Evolutionary conservation across 352 stramenopile genomes (phyloP), one percentile per base, ranked within the genome.

Genomic region (Globisporangium cederbergense): DNA sequence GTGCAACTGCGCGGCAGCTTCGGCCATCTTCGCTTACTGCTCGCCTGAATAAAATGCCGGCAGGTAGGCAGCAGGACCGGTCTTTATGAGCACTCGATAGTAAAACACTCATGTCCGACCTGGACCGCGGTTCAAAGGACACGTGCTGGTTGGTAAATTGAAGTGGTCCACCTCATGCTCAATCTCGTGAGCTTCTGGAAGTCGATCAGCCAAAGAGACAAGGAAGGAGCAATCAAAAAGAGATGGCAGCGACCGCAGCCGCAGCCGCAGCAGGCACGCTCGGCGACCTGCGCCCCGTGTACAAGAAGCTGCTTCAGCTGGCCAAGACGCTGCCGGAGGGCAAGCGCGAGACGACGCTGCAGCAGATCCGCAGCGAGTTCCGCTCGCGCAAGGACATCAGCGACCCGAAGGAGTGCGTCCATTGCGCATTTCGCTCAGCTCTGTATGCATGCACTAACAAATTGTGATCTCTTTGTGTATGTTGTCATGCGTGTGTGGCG

Each of bases 221-320:
- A 57, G 3, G 13, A 16, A 32, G 18, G 2, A 14, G 36, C 47
- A 32, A 20, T 32, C 32, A 60, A 25, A 25, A 43, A 16, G n/a
- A 55, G 51, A 87, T 77, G 73, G 58, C 56, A 25, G 60, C 68
- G 16, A 64, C 38, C 14, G 61, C 68, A 5, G 47, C 38, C 14
- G 61, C 68, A 5, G 47, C 62, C 18, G 63, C 62, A 20, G 63
- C n/a, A 13, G 13, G 18, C 9, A 55, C 56, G 62, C 49, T 61
- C 38, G 46, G 71, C 30, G 79, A 88, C 68, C 54, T 91, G 62
- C 79, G 79, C n/a, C 78, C 83, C 49, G 64, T 93, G 64, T 96
- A 94, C 74, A 96, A 94, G 79, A 90, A 90, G 75, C 73, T 96
- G 58, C 71, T 96, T 71, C 73, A 77, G 43, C 66, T 94, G 40